Evolutionary conservation across 202 grass and related monocot species (phyloP).

Genomic region (Panicum hallii): DNA sequence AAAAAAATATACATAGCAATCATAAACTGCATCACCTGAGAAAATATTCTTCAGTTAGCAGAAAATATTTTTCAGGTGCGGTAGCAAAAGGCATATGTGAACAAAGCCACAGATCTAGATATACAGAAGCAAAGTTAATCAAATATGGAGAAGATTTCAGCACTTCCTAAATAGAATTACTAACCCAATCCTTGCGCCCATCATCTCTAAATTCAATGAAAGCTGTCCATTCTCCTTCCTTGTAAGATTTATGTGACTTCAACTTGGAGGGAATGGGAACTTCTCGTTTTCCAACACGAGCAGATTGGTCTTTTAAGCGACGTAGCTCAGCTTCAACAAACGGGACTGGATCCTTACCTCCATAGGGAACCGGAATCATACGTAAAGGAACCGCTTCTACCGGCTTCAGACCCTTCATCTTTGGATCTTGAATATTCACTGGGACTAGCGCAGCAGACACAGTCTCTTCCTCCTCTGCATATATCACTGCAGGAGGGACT

Average conservation of each 20-base stretch:
- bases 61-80: no score
- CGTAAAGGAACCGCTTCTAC: background rate
- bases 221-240: background rate
- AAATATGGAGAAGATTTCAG: background rate
- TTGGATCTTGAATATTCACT: background rate
- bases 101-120: background rate
- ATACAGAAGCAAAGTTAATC: background rate
- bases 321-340: background rate
- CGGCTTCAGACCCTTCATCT: background rate
- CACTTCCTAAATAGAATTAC: background rate
- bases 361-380: background rate
- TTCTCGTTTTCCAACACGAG: background rate
- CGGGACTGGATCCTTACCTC: background rate
- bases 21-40: background rate
- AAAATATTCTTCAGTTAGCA: background rate
- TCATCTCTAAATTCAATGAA: background rate
- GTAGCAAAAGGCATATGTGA: background rate
- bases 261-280: background rate
- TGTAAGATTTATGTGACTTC: background rate
- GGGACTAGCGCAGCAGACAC: background rate
- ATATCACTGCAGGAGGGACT: background rate
- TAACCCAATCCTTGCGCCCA: background rate
- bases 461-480: background rate
- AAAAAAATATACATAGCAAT: background rate
- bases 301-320: background rate